Evolutionary conservation across 78 protist genomes (phyloP).

Genomic region (Planoprotostelium fungivorum): DNA sequence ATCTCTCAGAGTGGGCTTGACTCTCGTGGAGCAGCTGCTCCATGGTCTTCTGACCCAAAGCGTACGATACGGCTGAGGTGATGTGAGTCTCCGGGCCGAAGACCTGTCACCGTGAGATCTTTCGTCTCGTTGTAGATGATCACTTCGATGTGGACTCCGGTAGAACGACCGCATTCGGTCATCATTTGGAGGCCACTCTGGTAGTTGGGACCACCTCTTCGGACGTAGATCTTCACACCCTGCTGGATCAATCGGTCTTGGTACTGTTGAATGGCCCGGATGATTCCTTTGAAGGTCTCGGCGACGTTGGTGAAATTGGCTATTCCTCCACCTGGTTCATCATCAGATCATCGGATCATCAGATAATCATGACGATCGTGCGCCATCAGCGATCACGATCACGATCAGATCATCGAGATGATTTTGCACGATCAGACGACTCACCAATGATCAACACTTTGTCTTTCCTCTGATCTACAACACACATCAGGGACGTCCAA

Average conservation of each 20-base stretch:
- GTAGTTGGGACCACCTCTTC: conserved; percentile 95
- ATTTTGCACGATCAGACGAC: too few species aligned
- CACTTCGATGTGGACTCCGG: conserved; percentile 44
- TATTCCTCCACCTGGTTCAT: too few species aligned
- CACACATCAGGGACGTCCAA: conserved; percentile 39
- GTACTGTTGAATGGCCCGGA: conserved; percentile 64
- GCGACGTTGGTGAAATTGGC: conserved; percentile 95
- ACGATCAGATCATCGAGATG: too few species aligned
- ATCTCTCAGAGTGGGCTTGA: neutral
- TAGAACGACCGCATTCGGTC: conserved; percentile 61
- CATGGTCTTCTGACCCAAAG: neutral
- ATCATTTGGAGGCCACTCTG: conserved; percentile 84
- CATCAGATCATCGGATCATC: too few species aligned
- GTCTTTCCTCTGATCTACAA: conserved; percentile 9
- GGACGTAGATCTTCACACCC: conserved; percentile 67
- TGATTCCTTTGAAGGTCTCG: conserved; percentile 86
- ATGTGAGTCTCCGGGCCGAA: neutral
- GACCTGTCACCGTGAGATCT: neutral
- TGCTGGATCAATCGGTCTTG: conserved; percentile 12
- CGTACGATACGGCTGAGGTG: neutral
- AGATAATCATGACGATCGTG: too few species aligned
- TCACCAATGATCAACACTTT: conserved; percentile 84
- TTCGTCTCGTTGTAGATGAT: neutral
- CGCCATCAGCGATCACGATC: too few species aligned
- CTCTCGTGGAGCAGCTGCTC: neutral